Evolutionary conservation across 768 basidiomycete species (phyloP).

Genomic region (Boletus coccyginus): DNA sequence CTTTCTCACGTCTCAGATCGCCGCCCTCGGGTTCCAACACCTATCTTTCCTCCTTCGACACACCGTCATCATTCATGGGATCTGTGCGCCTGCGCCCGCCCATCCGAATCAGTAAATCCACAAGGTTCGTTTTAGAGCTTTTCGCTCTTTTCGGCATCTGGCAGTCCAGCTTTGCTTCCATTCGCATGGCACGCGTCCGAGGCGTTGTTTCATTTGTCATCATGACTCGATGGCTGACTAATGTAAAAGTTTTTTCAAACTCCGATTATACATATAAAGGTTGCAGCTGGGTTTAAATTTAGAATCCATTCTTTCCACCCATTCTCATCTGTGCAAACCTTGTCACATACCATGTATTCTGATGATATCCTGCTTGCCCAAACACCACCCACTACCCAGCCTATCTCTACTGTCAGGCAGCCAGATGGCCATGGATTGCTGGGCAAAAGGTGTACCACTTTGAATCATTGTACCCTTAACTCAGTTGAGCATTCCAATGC

Average conservation of each 20-base stretch:
- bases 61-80: too few species aligned
- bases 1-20: constrained; percentile 9
- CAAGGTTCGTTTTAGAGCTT: too few species aligned
- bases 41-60: too few species aligned
- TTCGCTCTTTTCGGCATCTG: too few species aligned
- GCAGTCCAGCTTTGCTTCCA: too few species aligned
- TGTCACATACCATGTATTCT: constrained; percentile 7
- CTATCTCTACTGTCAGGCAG: not conserved
- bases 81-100: too few species aligned
- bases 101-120: too few species aligned
- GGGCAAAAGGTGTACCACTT: not conserved
- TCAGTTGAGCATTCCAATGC: not conserved
- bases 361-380: not conserved
- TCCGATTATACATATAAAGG: constrained; percentile 16
- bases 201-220: not conserved
- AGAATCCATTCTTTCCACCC: not conserved
- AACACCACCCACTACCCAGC: not conserved
- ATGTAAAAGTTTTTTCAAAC: constrained; percentile 8
- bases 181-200: too few species aligned
- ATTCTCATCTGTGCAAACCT: not conserved
- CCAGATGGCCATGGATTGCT: not conserved
- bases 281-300: not conserved
- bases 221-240: constrained; percentile 1
- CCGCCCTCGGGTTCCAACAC: too few species aligned
- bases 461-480: not conserved